Base-by-base conservation (phyloP, 176 grass and related monocot species). In the Bonia amplexicaulis region DNA sequence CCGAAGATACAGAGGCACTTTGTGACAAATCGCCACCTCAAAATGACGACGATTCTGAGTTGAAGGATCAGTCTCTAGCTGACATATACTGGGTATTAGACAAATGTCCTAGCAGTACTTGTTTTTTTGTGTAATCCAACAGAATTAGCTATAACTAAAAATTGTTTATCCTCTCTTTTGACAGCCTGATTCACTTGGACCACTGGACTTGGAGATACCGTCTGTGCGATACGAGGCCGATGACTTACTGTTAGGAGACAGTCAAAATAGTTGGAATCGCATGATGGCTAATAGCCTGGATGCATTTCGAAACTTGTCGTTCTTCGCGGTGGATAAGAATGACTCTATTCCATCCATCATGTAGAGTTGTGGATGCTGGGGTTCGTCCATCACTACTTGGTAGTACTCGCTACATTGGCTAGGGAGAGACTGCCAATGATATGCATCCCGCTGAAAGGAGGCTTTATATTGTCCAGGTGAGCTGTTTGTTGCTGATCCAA, bases 161-260 rank as follows among this genome's bases (percentile, higher is more conserved):
- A 20, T 37, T 60, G 25, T 84, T 8, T 25, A 55, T 52, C 44
- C 65, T 83, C 4, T 63, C n/a, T 85, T 42, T 66, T 71, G 73
- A 66, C 90, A 99, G 93, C 84, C 92, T 64, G 97, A 99, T 91
- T 99, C 97, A 75, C 86, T 99, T 52, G 97, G 90, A 79, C 93
- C 89, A 81, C 80, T 99, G 82, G 97, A 99, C 89, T 80, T 99
- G 85, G 93, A 94, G 48, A 78, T 82, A 53, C 81, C 84, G 2
- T 31, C 89, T 14, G 65, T 81, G 71, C 91, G 84, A 90, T 94
- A 84, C 74, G 88, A 92, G 66, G 78, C 74, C 13, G 81, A 89
- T 44, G 93, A 96, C 46, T 49, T 96, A n/a, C 57, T 93, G 15
- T 83, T 99, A 88, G 85, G 82, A 48, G 90, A 99, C 46, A 88